A percentile compares a stretch with the other conserved stretches of the same genome.
phyloP scores from a whole-genome alignment of 2,329 filamentous ascomycete genomes.

The Cercospora janseana region DNA sequence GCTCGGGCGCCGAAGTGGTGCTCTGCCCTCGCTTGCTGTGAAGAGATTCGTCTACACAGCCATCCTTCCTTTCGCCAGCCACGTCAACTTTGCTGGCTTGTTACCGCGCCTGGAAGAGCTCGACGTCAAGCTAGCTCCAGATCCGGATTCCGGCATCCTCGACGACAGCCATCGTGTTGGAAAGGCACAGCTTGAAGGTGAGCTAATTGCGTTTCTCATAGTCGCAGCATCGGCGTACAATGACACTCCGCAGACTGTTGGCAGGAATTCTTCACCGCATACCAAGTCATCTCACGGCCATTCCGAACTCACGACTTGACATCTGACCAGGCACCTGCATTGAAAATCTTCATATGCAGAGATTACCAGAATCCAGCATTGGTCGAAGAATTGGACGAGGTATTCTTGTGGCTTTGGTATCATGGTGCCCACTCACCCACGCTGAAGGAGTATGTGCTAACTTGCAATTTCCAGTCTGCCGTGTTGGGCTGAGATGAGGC shows the following conservation, averaged over 20 bases:
- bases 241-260: conserved; percentile 31
- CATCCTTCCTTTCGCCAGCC: conserved; percentile 36
- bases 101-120: conserved; percentile 33
- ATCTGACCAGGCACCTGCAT: conserved; percentile 16
- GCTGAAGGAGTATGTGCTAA: no score
- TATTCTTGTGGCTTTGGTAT: conserved; percentile 11
- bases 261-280: conserved; percentile 34
- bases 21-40: neutral
- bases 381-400: conserved; percentile 25
- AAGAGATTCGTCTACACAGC: conserved; percentile 34
- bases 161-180: conserved; percentile 41
- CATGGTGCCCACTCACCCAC: no score
- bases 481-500: conserved; percentile 31
- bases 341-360: conserved; percentile 31
- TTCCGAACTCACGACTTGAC: conserved; percentile 19
- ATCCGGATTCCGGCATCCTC: conserved; percentile 41
- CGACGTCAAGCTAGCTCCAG: conserved; percentile 45
- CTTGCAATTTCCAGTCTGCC: conserved; percentile 24
- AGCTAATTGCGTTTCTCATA: neutral
- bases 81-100: conserved; percentile 30
- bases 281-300: conserved; percentile 22
- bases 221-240: neutral
- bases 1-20: neutral
- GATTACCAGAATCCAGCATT: conserved; percentile 28
- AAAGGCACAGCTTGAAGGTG: conserved; percentile 40